These are phyloP conservation scores for Noccaea bulbosa DNA, from an alignment of 345 rosid species.

Conservation along the genomic window DNA sequence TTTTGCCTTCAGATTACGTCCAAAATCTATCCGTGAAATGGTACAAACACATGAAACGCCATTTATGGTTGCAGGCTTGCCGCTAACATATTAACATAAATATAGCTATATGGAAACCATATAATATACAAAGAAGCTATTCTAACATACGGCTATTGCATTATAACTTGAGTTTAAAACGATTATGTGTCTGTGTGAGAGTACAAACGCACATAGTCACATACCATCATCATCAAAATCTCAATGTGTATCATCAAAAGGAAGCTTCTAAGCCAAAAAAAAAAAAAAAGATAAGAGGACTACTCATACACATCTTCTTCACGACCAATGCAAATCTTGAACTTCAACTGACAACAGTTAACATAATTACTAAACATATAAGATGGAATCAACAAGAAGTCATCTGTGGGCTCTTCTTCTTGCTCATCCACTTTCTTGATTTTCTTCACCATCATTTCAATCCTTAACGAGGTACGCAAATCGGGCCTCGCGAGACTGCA, in stretches of 20 bases:
- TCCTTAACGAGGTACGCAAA: background rate
- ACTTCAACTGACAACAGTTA: background rate
- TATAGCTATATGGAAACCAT: too few species aligned
- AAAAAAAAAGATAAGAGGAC: too few species aligned
- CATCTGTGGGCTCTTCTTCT: background rate
- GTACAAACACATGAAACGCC: conserved; percentile 26
- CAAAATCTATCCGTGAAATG: conserved; percentile 22
- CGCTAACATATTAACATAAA: conserved; percentile 25
- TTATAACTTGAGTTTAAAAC: too few species aligned
- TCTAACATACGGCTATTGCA: too few species aligned
- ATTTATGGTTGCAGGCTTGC: conserved; percentile 5
- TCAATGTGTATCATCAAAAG: too few species aligned
- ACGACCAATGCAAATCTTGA: background rate
- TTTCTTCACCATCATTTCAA: background rate
- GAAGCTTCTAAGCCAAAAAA: too few species aligned
- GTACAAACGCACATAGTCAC: too few species aligned
- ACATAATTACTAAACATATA: background rate
- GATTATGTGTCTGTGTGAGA: too few species aligned
- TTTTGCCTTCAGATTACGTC: conserved; percentile 18
- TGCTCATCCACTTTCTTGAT: conserved; percentile 2
- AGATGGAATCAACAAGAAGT: conserved; percentile 12
- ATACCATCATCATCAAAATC: too few species aligned
- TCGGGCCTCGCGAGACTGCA: background rate
- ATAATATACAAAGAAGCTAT: too few species aligned
- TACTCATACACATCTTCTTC: background rate